Evolutionary conservation across 2,329 filamentous ascomycete species (phyloP), one percentile per base, ranked within the genome.

Genomic region (Daldinia sp.): DNA sequence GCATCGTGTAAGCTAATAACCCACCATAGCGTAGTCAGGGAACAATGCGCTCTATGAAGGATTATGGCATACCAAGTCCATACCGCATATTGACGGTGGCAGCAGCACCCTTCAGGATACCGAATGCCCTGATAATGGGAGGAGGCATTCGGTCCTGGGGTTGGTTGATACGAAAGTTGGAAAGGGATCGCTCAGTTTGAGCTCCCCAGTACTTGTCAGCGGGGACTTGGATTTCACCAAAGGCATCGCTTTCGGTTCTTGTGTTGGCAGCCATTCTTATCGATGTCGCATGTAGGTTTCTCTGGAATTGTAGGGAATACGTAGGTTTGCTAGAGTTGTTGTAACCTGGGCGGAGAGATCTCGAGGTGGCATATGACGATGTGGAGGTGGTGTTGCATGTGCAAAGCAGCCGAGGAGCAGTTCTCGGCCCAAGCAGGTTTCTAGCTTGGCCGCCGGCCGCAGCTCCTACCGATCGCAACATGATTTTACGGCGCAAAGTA

Each of bases 131-230:
- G 78, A 98, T 86, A 75, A 99, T 92, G 51, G 94, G 92, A 73
- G 93, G 91, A 55, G 96, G 96, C 94, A 98, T 98, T 81, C 96
- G 94, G 81, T 99, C 96, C 84, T 97, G 93, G 68, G 96, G 96
- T 87, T 98, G 96, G 85, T 98, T 98, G 89, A 99, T 98, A 82
- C 92, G 92, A 88, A 99, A 99, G 87, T 99, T 99, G 82, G 92
- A 91, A 81, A 98, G 88, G 59, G 95, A 98, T 74, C 95, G 91
- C 88, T 98, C 92, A 61, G 95, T 98, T 87, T 98, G 95, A 69
- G 95, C 95, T 79, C 96, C 96, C 95, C 96, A 99, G 88, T 99
- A 99, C 86, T 92, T 95, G 89, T 97, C 93, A 73, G 88, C 87
- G 46, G 92, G 88, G 75, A 98, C 94, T 86, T 97, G 90, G 81